Percentiles rank a stretch among this genome's conserved stretches.
phyloP scores from a whole-genome alignment of 352 stramenopile genomes.

The Phytophthora pini region DNA sequence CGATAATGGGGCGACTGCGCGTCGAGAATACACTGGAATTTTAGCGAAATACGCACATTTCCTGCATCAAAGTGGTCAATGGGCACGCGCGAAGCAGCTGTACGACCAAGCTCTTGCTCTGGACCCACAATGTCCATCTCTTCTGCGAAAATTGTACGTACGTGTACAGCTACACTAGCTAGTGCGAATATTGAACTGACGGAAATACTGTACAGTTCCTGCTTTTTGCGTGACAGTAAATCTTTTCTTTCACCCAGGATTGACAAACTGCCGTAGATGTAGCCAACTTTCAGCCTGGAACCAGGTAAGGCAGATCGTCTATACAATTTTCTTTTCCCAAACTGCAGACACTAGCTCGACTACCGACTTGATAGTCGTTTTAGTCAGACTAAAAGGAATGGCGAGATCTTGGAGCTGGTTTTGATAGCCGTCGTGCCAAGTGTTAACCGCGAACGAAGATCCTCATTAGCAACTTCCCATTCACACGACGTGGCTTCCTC shows the following conservation, averaged over 20 bases:
- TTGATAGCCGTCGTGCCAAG: too few species aligned
- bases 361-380: too few species aligned
- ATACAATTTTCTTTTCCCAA: too few species aligned
- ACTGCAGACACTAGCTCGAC: too few species aligned
- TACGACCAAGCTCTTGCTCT: slow-evolving; percentile 23
- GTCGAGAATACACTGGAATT: not conserved
- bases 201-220: slow-evolving; percentile 14
- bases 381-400: too few species aligned
- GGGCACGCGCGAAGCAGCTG: slow-evolving; percentile 19
- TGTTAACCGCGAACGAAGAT: too few species aligned
- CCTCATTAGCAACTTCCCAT: too few species aligned
- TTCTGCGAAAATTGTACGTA: slow-evolving; percentile 30
- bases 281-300: not conserved
- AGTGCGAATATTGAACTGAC: too few species aligned
- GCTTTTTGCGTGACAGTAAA: slow-evolving; percentile 28
- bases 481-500: too few species aligned
- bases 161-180: not conserved
- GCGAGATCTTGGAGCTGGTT: too few species aligned
- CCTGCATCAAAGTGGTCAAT: slow-evolving; percentile 19
- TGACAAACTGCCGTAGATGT: not conserved
- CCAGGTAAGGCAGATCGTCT: too few species aligned
- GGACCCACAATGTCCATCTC: slow-evolving; percentile 14
- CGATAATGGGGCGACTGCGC: not conserved
- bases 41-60: slow-evolving; percentile 28
- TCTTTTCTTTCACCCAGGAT: slow-evolving; percentile 6